Conservation (phyloP, 352 stramenopile genomes). For the Phytophthora meadii region DNA sequence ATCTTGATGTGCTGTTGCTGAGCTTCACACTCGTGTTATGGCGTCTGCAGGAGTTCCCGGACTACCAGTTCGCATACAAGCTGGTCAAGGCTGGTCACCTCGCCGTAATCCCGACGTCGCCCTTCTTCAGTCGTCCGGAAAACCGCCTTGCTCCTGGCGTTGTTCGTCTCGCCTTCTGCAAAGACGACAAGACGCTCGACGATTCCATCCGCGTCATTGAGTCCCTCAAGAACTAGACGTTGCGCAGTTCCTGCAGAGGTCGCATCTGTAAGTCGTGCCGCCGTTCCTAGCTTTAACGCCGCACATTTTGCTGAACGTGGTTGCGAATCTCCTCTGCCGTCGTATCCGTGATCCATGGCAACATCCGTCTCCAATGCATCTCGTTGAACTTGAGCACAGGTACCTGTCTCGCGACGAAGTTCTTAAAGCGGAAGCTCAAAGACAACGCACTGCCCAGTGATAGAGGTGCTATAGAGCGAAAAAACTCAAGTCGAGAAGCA, state of each 20-base stretch:
- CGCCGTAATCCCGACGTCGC: conserved; percentile 93
- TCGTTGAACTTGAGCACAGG: conserved; percentile 83
- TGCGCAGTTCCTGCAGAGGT: conserved; percentile 21
- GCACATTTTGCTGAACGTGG: conserved; percentile 46
- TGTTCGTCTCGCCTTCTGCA: conserved; percentile 96
- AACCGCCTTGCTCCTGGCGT: conserved; percentile 79
- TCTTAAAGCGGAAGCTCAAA: conserved; percentile 81
- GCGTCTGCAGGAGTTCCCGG: conserved; percentile 67
- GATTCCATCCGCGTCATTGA: conserved; percentile 86
- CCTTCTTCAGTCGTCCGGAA: conserved; percentile 92
- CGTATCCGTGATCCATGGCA: conserved; percentile 77
- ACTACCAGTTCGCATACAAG: conserved; percentile 91
- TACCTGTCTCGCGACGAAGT: conserved; percentile 64
- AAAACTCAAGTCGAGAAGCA: conserved; percentile 63
- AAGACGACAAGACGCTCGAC: conserved; percentile 94
- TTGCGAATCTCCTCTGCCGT: conserved; percentile 58
- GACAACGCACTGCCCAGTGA: conserved; percentile 71
- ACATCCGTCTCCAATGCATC: conserved; percentile 88
- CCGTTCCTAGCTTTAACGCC: conserved; percentile 17
- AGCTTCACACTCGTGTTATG: conserved; percentile 6
- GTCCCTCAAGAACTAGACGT: conserved; percentile 44
- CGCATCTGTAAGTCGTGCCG: conserved; percentile 18
- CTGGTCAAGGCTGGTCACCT: conserved; percentile 92
- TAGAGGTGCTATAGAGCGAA: conserved; percentile 53
- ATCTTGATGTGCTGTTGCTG: conserved; percentile 7